These are phyloP conservation scores for Gastroboletus turbinatus DNA, from an alignment of 1,284 basidiomycete genomes.

Conservation along the genomic window DNA sequence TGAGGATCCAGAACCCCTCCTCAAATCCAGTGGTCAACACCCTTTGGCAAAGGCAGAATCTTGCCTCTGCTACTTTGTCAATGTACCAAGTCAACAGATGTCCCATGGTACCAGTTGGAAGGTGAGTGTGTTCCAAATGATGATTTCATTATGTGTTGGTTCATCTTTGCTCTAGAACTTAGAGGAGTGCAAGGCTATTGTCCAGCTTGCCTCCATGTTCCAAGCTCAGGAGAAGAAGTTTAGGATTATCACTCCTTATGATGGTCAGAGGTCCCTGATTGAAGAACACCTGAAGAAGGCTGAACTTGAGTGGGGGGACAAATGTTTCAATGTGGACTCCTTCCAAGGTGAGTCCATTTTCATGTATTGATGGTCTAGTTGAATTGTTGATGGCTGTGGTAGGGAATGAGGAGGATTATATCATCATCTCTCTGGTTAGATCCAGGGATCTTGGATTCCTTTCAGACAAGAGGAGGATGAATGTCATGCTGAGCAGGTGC, in stretches of 20 bases:
- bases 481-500: slow-evolving; percentile 72
- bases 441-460: slow-evolving; percentile 60
- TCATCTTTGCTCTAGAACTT: slow-evolving; percentile 42
- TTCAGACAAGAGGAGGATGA: slow-evolving; percentile 52
- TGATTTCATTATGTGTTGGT: background rate
- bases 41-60: slow-evolving; percentile 37
- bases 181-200: slow-evolving; percentile 44
- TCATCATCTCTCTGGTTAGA: slow-evolving; percentile 64
- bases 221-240: slow-evolving; percentile 44
- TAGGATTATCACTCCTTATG: slow-evolving; percentile 71
- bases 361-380: slow-evolving; percentile 2
- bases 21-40: slow-evolving; percentile 51
- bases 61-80: slow-evolving; percentile 51
- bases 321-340: slow-evolving; percentile 65
- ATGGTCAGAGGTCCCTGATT: slow-evolving; percentile 56
- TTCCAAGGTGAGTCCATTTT: slow-evolving; percentile 51
- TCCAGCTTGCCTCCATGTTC: slow-evolving; percentile 48
- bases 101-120: slow-evolving; percentile 42
- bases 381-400: slow-evolving; percentile 1
- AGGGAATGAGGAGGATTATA: slow-evolving; percentile 65
- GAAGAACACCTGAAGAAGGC: slow-evolving; percentile 46
- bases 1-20: slow-evolving; percentile 24
- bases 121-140: slow-evolving; percentile 34
- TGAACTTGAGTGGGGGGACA: slow-evolving; percentile 54
- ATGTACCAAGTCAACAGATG: slow-evolving; percentile 46